These are phyloP conservation scores for Colletotrichum truncatum DNA, from an alignment of 2,329 filamentous ascomycete species.

Conservation along the genomic window DNA sequence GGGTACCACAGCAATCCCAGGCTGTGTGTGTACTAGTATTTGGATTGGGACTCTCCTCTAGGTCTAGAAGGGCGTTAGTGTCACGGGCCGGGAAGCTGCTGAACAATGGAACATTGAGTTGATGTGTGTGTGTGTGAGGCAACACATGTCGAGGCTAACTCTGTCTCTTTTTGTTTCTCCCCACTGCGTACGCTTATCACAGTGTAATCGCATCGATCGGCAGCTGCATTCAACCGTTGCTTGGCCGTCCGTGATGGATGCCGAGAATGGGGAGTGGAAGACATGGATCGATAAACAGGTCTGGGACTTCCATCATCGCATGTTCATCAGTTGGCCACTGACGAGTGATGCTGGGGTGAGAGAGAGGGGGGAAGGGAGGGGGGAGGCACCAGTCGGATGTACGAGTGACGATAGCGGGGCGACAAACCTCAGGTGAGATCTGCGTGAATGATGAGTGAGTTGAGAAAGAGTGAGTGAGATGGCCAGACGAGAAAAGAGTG, in stretches of 20 bases:
- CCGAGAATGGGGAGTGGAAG: not conserved
- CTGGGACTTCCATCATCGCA: constrained; percentile 15
- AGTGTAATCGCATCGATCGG: constrained; percentile 1
- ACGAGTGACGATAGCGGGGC: constrained; percentile 18
- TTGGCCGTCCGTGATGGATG: constrained; percentile 7
- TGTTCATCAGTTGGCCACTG: constrained; percentile 25
- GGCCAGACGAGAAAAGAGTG: not conserved
- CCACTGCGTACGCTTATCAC: not conserved
- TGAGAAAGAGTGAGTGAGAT: not conserved
- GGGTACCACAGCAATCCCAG: constrained; percentile 11
- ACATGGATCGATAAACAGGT: constrained; percentile 5
- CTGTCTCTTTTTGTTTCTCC: not conserved
- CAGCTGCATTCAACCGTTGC: constrained; percentile 2
- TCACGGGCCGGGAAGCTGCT: not conserved
- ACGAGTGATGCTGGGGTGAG: constrained; percentile 13
- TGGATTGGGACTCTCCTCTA: not conserved
- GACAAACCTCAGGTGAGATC: constrained; percentile 21
- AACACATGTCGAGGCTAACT: constrained; percentile 16
- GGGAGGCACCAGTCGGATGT: not conserved
- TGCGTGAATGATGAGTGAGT: constrained; percentile 15
- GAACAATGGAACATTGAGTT: constrained; percentile 2
- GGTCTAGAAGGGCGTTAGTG: constrained; percentile 22
- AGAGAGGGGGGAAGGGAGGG: constrained; percentile 13
- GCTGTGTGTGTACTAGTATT: not conserved
- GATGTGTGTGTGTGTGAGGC: not conserved